Evolutionary conservation across 768 basidiomycete genomes (phyloP).

Genomic region (Calocybe cyanea): DNA sequence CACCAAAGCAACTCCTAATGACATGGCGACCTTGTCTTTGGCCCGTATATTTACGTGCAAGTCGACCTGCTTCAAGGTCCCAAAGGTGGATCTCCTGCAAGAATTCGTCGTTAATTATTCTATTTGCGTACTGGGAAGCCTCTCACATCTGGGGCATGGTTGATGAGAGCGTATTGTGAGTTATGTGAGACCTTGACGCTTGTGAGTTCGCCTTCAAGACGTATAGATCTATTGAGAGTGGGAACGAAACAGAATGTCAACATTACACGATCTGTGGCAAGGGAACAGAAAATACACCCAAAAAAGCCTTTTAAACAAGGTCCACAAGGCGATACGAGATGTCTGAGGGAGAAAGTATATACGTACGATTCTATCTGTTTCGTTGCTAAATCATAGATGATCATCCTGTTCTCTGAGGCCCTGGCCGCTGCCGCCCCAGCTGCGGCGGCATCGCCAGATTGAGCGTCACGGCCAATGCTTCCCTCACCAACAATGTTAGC

Average conservation of each 20-base stretch:
- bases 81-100: slow-evolving; percentile 85
- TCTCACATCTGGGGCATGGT: slow-evolving; percentile 82
- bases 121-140: slow-evolving; percentile 5
- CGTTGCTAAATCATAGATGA: slow-evolving; percentile 72
- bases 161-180: slow-evolving; percentile 84
- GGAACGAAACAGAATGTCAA: slow-evolving; percentile 6
- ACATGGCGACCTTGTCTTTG: slow-evolving; percentile 82
- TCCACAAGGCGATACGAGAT: too few species aligned
- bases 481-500: slow-evolving; percentile 18
- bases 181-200: slow-evolving; percentile 85
- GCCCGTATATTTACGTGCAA: slow-evolving; percentile 80
- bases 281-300: too few species aligned
- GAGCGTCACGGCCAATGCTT: slow-evolving; percentile 13
- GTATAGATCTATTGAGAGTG: slow-evolving; percentile 46
- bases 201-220: slow-evolving; percentile 76
- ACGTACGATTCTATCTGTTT: slow-evolving; percentile 69
- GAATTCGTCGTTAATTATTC: slow-evolving; percentile 11
- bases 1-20: slow-evolving; percentile 93
- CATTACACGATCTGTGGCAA: too few species aligned
- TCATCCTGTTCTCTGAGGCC: slow-evolving; percentile 56
- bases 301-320: too few species aligned
- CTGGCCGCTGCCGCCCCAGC: slow-evolving; percentile 29
- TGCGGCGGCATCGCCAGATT: slow-evolving; percentile 11
- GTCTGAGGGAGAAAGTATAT: slow-evolving; percentile 5
- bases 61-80: slow-evolving; percentile 66